These are phyloP conservation scores for Ganoderma lingzhi DNA, from an alignment of 1,284 basidiomycete species.

Conservation along the genomic window DNA sequence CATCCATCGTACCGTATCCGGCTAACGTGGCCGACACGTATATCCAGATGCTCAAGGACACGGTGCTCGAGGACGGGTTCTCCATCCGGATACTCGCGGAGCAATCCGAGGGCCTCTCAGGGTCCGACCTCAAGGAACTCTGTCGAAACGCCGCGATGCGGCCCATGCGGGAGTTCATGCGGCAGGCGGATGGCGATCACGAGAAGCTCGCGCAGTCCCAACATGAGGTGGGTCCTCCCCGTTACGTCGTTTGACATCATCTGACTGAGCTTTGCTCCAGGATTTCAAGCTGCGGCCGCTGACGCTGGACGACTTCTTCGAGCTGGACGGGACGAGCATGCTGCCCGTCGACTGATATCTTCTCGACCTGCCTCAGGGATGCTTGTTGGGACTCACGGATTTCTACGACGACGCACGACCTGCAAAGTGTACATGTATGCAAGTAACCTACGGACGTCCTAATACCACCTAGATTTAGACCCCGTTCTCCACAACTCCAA, in stretches of 20 bases:
- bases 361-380: not conserved
- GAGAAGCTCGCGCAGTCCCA: slow-evolving; percentile 61
- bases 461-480: slow-evolving; percentile 16
- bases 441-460: slow-evolving; percentile 17
- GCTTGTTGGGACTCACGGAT: not conserved
- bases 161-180: slow-evolving; percentile 89
- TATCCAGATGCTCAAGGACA: slow-evolving; percentile 87
- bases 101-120: slow-evolving; percentile 83
- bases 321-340: slow-evolving; percentile 54
- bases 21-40: slow-evolving; percentile 4
- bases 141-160: slow-evolving; percentile 94
- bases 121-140: slow-evolving; percentile 94
- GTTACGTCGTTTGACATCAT: not conserved
- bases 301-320: slow-evolving; percentile 73
- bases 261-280: slow-evolving; percentile 46
- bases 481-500: not conserved
- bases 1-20: not conserved
- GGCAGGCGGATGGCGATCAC: slow-evolving; percentile 61
- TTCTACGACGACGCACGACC: slow-evolving; percentile 20
- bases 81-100: slow-evolving; percentile 74
- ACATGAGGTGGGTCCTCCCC: slow-evolving; percentile 54
- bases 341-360: slow-evolving; percentile 31
- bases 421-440: slow-evolving; percentile 22
- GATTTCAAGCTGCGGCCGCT: slow-evolving; percentile 81
- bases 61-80: slow-evolving; percentile 73